Evolutionary conservation across 108 stramenopile species (phyloP), one percentile per base, ranked within the genome.

Genomic region (Parietichytrium sp.): DNA sequence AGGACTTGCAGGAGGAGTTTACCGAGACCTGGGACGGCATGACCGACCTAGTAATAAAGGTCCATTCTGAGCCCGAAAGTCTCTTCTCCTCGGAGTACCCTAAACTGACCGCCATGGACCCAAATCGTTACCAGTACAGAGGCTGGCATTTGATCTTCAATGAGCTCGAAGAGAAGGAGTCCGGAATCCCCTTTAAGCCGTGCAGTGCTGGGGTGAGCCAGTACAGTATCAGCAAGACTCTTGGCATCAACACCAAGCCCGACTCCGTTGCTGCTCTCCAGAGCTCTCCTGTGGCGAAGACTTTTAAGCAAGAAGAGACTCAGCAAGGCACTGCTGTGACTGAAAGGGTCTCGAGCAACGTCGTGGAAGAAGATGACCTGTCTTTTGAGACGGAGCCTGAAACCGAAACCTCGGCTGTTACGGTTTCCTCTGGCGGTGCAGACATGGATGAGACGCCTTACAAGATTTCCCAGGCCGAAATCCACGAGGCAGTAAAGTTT

Each of bases 21-120:
- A 72, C 61, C 10, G 61, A 72, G 61, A 72, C 61, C 13, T 72
- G 61, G 61, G 61, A 72, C 61, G 45, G 61, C 61, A 72, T 72
- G 61, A 42, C 45, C 0, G 61, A 72, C 3, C 61, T 72, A 10
- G 61, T 72, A 8, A 33, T 72, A 33, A 72, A 72, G 42, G 61
- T 72, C 38, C 61, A 72, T 33, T 45, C 61, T 20, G 61, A 33
- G 29, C 61, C 61, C 8, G 61, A 33, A 7, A 25, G 38, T 6
- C 61, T 72, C 20, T 72, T 72, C 20, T 72, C 61, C 6, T 12
- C 10, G 6, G 61, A 36, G 42, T 45, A 72, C 1, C 61, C 61
- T 1, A 42, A 72, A 42, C 61, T 72, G 23, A 25, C 45, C 42
- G 45, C 61, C 10, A 45, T 10, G 61, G 38, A 33, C 15, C 2